Conservation (phyloP, 129 eudicot species). For the Helianthus tuberosus region DNA sequence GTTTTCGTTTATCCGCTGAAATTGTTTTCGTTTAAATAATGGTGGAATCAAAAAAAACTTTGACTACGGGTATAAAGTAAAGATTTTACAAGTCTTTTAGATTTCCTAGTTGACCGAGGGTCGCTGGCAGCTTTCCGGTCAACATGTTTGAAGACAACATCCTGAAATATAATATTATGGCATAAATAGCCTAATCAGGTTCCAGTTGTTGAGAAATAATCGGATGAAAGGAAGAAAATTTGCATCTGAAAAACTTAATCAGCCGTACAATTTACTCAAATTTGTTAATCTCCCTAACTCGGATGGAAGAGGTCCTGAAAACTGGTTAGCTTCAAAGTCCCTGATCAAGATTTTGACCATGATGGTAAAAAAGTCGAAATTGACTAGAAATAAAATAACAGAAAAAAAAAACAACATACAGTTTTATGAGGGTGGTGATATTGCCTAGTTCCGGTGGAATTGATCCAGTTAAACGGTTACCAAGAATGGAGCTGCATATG, state of each 20-base stretch:
- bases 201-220: not conserved
- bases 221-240: not conserved
- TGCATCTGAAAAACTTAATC: not conserved
- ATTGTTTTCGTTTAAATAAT: constrained; percentile 47
- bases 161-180: constrained; percentile 42
- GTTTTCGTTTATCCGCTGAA: not conserved
- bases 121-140: constrained; percentile 60
- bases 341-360: constrained; percentile 39
- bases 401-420: constrained; percentile 49
- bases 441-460: constrained; percentile 70
- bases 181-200: not conserved
- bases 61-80: constrained; percentile 3
- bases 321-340: constrained; percentile 68
- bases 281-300: constrained; percentile 63
- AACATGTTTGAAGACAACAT: constrained; percentile 73
- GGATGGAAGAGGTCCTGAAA: constrained; percentile 66
- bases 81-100: constrained; percentile 64
- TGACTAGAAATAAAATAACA: not conserved
- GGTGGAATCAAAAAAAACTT: not conserved
- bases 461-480: constrained; percentile 65
- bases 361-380: constrained; percentile 4
- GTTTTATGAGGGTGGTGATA: constrained; percentile 58
- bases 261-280: constrained; percentile 57
- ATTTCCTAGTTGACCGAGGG: constrained; percentile 54
- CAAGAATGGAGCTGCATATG: constrained; percentile 70